Conservation (phyloP, 1,139 yeast genomes). For the Taphrina populina region DNA sequence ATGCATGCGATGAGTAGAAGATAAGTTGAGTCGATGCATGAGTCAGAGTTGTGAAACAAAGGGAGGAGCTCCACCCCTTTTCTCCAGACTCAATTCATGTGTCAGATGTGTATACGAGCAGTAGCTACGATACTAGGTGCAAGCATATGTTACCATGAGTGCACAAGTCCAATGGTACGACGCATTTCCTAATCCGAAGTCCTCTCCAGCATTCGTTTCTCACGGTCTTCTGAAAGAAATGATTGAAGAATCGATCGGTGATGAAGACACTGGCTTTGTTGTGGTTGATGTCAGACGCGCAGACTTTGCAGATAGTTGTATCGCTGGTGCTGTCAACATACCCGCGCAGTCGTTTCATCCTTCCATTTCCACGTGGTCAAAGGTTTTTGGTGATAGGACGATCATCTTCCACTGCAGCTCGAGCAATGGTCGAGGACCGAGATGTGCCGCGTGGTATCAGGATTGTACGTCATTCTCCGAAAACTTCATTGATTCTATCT, state of each 20-base stretch:
- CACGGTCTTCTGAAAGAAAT: slow-evolving; percentile 21
- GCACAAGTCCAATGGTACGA: slow-evolving; percentile 21
- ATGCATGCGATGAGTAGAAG: too few species aligned
- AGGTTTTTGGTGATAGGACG: slow-evolving; percentile 28
- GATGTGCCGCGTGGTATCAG: slow-evolving; percentile 31
- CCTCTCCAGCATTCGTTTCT: slow-evolving; percentile 10
- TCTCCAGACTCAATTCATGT: too few species aligned
- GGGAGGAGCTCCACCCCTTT: too few species aligned
- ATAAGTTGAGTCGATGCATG: too few species aligned
- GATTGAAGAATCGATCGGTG: slow-evolving; percentile 18
- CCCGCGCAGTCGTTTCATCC: slow-evolving; percentile 23
- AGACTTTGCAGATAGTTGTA: slow-evolving; percentile 9
- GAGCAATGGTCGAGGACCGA: slow-evolving; percentile 16
- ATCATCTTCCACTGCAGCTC: slow-evolving; percentile 23
- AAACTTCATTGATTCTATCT: not conserved
- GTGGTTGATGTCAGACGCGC: slow-evolving; percentile 26
- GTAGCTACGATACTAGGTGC: too few species aligned
- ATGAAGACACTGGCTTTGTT: slow-evolving; percentile 30
- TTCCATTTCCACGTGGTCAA: slow-evolving; percentile 14
- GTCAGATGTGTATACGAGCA: too few species aligned
- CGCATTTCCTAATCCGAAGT: slow-evolving; percentile 18
- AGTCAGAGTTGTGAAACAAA: too few species aligned
- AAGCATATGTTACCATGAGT: too few species aligned
- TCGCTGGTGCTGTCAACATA: slow-evolving; percentile 19
- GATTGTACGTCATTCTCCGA: slow-evolving; percentile 7